Conservation (phyloP, 179 eudicot species). For the Patellifolia procumbens region DNA sequence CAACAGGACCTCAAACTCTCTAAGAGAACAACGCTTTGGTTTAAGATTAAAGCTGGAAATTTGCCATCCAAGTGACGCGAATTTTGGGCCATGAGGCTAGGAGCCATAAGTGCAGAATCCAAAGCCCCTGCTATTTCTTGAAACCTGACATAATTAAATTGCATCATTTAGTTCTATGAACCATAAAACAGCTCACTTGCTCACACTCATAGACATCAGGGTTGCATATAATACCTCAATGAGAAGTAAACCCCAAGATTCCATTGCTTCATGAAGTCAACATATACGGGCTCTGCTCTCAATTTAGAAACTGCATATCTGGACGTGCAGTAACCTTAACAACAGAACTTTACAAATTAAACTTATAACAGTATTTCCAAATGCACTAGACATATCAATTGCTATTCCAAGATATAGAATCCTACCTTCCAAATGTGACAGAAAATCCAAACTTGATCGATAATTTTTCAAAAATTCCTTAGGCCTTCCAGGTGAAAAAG, state of each 20-base stretch:
- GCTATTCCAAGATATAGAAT: neutral
- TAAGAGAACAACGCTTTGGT: conserved; percentile 73
- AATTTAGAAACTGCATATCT: conserved; percentile 76
- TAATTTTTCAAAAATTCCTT: conserved; percentile 84
- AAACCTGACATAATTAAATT: conserved; percentile 54
- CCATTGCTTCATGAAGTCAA: conserved; percentile 97
- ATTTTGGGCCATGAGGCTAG: conserved; percentile 49
- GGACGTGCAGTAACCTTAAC: conserved; percentile 83
- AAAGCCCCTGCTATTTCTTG: conserved; percentile 97
- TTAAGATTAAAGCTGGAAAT: conserved; percentile 50
- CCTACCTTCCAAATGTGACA: conserved; percentile 88
- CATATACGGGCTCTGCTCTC: conserved; percentile 75
- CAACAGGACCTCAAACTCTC: conserved; percentile 91
- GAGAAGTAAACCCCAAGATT: conserved; percentile 96
- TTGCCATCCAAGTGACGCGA: conserved; percentile 40
- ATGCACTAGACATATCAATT: neutral
- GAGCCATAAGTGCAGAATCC: conserved; percentile 74
- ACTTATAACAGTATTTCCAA: neutral
- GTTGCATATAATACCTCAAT: conserved; percentile 58
- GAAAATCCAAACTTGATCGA: conserved; percentile 79
- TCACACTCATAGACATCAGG: conserved; percentile 1
- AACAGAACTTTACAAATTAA: conserved; percentile 23
- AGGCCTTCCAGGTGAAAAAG: conserved; percentile 97
- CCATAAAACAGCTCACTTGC: conserved; percentile 3
- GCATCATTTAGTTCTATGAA: conserved; percentile 5